phyloP scores from a whole-genome alignment of 495 filamentous ascomycete genomes.

The Pyronema domesticum region DNA sequence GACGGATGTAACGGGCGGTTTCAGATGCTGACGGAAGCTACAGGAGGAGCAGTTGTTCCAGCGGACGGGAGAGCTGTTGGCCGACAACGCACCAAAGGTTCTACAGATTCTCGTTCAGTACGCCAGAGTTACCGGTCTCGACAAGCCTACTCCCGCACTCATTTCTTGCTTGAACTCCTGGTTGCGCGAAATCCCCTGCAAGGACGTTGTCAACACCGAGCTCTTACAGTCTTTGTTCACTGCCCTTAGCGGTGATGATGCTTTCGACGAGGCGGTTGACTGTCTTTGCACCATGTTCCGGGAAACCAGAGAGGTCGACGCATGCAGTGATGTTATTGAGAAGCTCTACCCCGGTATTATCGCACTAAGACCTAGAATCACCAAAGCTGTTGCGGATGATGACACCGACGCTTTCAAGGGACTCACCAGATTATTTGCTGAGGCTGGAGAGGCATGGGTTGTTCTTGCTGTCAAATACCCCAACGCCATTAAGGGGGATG shows the following conservation, averaged over 20 bases:
- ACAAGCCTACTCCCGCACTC: conserved; percentile 60
- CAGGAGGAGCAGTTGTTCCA: conserved; percentile 82
- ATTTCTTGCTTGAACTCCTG: conserved; percentile 92
- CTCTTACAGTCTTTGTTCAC: conserved; percentile 65
- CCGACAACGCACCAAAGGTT: conserved; percentile 75
- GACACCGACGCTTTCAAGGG: conserved; percentile 80
- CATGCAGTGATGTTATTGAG: conserved; percentile 61
- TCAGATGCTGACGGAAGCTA: neutral
- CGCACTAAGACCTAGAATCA: conserved; percentile 60
- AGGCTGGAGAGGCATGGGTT: conserved; percentile 88
- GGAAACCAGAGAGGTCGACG: conserved; percentile 87
- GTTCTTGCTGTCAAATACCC: conserved; percentile 75
- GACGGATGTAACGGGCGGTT: neutral
- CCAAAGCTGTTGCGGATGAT: conserved; percentile 52
- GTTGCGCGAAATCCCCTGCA: conserved; percentile 76
- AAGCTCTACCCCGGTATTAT: conserved; percentile 70
- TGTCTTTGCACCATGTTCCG: conserved; percentile 78
- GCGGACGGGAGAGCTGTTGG: conserved; percentile 72
- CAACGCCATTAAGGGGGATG: conserved; percentile 25
- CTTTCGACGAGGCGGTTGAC: conserved; percentile 82
- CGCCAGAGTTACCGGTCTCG: conserved; percentile 50
- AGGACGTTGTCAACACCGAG: conserved; percentile 66
- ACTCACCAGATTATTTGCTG: conserved; percentile 72
- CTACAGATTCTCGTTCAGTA: conserved; percentile 73
- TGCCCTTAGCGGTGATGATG: conserved; percentile 52